Evolutionary conservation across 139 green algal species (phyloP).

Genomic region (Coccomyxa sp.): DNA sequence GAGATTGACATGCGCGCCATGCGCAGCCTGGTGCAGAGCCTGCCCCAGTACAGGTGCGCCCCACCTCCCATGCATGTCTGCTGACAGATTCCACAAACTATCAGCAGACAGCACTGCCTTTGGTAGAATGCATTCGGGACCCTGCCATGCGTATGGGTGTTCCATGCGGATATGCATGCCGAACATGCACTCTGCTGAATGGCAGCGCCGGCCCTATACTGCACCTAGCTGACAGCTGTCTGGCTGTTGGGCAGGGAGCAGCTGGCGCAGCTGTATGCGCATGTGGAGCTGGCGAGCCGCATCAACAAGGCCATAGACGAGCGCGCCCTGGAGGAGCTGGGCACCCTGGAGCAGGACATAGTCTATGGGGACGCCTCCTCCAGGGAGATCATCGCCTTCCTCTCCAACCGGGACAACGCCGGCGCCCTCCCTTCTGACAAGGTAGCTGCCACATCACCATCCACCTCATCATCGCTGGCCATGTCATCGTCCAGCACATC

Average conservation of each 20-base stretch:
- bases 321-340: slow-evolving; percentile 70
- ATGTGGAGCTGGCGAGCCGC: slow-evolving; percentile 78
- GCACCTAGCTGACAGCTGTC: no score
- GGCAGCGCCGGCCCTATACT: no score
- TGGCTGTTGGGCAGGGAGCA: slow-evolving; percentile 56
- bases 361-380: slow-evolving; percentile 89
- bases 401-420: slow-evolving; percentile 42
- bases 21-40: slow-evolving; percentile 59
- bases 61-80: no score
- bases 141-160: no score
- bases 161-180: no score
- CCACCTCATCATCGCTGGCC: no score
- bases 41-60: slow-evolving; percentile 78
- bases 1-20: slow-evolving; percentile 55
- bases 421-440: slow-evolving; percentile 48
- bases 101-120: no score
- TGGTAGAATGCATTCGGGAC: no score
- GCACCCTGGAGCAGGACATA: slow-evolving; percentile 93
- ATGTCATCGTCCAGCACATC: no score
- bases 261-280: slow-evolving; percentile 71
- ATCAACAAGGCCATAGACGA: slow-evolving; percentile 62
- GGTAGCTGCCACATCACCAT: slow-evolving; percentile 10
- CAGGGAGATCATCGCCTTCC: slow-evolving; percentile 86
- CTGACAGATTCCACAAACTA: no score
- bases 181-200: no score